Evolutionary conservation across 1,284 basidiomycete genomes (phyloP).

Genomic region (Cryptococcus neoformans): DNA sequence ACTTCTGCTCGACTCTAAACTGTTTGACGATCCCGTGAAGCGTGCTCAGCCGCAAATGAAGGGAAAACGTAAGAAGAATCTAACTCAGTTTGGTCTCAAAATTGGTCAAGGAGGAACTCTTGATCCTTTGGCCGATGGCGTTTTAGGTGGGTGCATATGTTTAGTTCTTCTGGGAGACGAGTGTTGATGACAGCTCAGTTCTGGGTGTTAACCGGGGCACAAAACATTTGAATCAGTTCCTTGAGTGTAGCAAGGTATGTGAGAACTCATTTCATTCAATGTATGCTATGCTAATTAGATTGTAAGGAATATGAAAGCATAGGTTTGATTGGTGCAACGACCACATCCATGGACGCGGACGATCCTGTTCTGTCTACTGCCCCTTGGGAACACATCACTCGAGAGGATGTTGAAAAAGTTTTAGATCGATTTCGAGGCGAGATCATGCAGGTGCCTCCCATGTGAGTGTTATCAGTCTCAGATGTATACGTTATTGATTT

Average conservation of each 20-base stretch:
- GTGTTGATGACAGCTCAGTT: constrained; percentile 55
- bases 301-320: constrained; percentile 84
- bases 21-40: constrained; percentile 63
- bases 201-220: constrained; percentile 89
- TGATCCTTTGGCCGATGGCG: constrained; percentile 85
- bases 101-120: constrained; percentile 62
- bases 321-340: constrained; percentile 88
- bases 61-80: constrained; percentile 40
- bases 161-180: not conserved
- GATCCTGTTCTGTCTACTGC: constrained; percentile 71
- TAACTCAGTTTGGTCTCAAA: constrained; percentile 43
- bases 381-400: constrained; percentile 80
- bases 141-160: constrained; percentile 58
- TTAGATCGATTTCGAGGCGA: constrained; percentile 80
- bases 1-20: constrained; percentile 68
- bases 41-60: constrained; percentile 10
- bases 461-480: constrained; percentile 60
- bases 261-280: not conserved
- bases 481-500: not conserved
- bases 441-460: constrained; percentile 85
- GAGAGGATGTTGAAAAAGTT: constrained; percentile 65
- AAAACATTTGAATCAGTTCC: constrained; percentile 78
- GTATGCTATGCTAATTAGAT: not conserved
- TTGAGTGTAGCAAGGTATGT: constrained; percentile 84
- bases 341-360: constrained; percentile 91